Conservation (phyloP, 1,284 basidiomycete species). For the Naganishia sp. region DNA sequence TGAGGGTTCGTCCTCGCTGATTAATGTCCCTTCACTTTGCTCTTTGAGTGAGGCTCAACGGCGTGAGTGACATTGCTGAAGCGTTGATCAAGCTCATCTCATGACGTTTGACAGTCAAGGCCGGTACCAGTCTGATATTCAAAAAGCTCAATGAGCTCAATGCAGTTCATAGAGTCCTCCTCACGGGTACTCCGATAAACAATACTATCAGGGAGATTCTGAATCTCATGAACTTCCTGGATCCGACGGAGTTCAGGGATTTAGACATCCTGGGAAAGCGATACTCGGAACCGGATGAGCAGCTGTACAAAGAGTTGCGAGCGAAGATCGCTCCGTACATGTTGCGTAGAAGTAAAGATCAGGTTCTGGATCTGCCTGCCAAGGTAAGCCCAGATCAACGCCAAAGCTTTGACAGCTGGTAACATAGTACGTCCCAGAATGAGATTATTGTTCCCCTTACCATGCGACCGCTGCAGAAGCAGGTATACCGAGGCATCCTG, state of each 20-base stretch:
- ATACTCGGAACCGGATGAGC: conserved; percentile 73
- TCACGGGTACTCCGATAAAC: conserved; percentile 95
- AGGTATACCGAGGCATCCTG: conserved; percentile 81
- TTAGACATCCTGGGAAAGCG: conserved; percentile 67
- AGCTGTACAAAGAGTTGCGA: conserved; percentile 71
- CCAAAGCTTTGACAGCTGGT: conserved; percentile 30
- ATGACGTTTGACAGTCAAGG: conserved; percentile 64
- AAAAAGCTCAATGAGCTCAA: conserved; percentile 77
- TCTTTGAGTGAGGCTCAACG: conserved; percentile 72
- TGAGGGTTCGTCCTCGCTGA: no score
- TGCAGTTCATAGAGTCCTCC: conserved; percentile 77
- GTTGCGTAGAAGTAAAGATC: conserved; percentile 85
- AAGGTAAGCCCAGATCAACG: conserved; percentile 62
- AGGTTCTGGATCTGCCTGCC: conserved; percentile 86
- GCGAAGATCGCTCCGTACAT: conserved; percentile 81
- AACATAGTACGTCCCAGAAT: conserved; percentile 41
- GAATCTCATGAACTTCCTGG: conserved; percentile 92
- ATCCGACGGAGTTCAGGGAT: conserved; percentile 72
- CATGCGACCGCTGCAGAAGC: conserved; percentile 83
- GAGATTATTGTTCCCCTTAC: conserved; percentile 84
- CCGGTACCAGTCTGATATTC: conserved; percentile 75
- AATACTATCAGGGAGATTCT: conserved; percentile 95
- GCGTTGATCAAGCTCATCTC: neutral
- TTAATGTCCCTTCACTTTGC: neutral
- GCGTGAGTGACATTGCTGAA: conserved; percentile 57